Evolutionary conservation across 768 basidiomycete genomes (phyloP), one percentile per base, ranked within the genome.

Genomic region (Leccinum fibrillosum): DNA sequence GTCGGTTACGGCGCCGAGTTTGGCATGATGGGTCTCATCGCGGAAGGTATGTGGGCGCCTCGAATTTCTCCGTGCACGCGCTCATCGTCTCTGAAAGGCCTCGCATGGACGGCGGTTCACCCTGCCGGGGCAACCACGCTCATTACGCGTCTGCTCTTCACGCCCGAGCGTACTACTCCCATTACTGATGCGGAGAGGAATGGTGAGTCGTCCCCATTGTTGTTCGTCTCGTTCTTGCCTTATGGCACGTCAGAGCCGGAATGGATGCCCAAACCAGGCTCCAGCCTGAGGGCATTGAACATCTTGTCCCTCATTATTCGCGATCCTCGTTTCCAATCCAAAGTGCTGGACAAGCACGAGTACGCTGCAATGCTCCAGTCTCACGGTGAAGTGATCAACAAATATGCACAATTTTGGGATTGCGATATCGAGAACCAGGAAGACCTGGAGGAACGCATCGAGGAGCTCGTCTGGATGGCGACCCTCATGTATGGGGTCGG

Each of bases 1-100:
- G 61, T 74, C 4, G 87, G 85, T 4, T 82, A 83, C 65, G 88
- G 86, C 2, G 69, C 79, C 8, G 89, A 89, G 65, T 89, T 89
- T 57, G 79, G 79, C 13, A 53, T 89, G 34, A 80, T 79, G 11
- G 88, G 86, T 2, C 75, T 87, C 60, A 72, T 85, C 3, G 82
- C 82, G 3, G 88, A 90, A 47, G 45, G 45, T 47, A 21, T 44
- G 19, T 17, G 19, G 1, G 15, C 15, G 15, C 35, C 35, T 37
- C 7, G 7, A 37, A 37, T 37, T 37, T 37, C 15, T 37, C 35
- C 35, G 35, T 37, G 7, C 35, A 37, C 7, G 35, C 13, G 35
- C 34, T 35, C 13, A 35, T 35, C 34, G 11, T 34, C 12, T 35
- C 34, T 35, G 32, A 32, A 32, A 32, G 32, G 32, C 32, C 32